phyloP scores from a whole-genome alignment of 129 eudicot genomes.

The Flaveria sonorensis region DNA sequence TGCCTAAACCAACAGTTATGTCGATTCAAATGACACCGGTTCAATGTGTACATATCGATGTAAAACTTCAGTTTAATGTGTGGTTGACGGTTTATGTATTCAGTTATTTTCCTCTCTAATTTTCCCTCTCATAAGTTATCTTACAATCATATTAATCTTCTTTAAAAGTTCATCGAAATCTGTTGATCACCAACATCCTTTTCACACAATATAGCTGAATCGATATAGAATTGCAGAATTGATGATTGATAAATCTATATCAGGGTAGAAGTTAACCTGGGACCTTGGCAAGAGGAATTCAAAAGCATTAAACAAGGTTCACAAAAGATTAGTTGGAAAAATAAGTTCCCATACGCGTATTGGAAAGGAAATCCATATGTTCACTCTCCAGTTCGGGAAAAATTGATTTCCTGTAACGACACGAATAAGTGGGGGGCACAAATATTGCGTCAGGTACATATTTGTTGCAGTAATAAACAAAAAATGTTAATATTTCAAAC shows the following conservation, averaged over 20 bases:
- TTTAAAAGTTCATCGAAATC: too few species aligned
- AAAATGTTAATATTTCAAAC: background rate
- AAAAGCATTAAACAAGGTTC: conserved; percentile 64
- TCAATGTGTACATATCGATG: too few species aligned
- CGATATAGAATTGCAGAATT: background rate
- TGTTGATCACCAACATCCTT: background rate
- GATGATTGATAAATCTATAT: conserved; percentile 1
- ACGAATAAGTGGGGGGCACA: conserved; percentile 65
- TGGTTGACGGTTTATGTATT: too few species aligned
- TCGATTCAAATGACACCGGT: too few species aligned
- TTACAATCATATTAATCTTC: too few species aligned
- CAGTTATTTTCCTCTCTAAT: too few species aligned
- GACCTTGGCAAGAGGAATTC: conserved; percentile 78
- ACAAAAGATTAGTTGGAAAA: conserved; percentile 48
- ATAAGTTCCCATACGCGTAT: conserved; percentile 57
- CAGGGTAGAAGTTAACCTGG: conserved; percentile 73
- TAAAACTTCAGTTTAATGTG: too few species aligned
- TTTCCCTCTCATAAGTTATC: too few species aligned
- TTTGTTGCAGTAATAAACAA: background rate
- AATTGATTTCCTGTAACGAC: conserved; percentile 59
- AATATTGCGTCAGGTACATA: conserved; percentile 70
- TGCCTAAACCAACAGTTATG: too few species aligned
- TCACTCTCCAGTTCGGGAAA: conserved; percentile 51
- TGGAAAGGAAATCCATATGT: conserved; percentile 93
- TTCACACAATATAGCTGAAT: background rate